Conservation (phyloP, 352 stramenopile species). For the Globisporangium emineosum region DNA sequence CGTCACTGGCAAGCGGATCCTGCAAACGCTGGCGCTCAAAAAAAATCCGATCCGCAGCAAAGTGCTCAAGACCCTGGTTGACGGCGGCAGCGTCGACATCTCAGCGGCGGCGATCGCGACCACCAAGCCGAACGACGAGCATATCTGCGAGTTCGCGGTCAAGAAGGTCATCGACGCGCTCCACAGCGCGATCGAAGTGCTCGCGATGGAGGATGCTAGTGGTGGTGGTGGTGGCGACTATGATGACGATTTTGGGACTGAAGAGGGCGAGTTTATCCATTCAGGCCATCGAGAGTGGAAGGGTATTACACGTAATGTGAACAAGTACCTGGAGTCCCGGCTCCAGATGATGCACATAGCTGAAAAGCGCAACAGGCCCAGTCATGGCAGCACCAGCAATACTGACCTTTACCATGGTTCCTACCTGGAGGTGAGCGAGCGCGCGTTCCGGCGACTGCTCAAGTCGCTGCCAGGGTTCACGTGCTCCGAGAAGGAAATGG, state of each 20-base stretch:
- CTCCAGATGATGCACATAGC: slow-evolving; percentile 22
- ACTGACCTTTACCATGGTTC: neutral
- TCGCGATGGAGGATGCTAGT: slow-evolving; percentile 6
- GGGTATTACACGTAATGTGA: slow-evolving; percentile 40
- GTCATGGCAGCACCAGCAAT: neutral
- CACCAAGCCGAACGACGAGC: slow-evolving; percentile 21
- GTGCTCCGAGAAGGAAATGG: slow-evolving; percentile 35
- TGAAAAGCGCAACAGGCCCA: neutral
- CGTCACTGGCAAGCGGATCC: slow-evolving; percentile 14
- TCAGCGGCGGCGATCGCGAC: neutral
- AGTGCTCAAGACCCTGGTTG: slow-evolving; percentile 34
- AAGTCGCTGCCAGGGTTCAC: slow-evolving; percentile 31
- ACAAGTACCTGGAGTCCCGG: slow-evolving; percentile 37
- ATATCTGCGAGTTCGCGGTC: slow-evolving; percentile 41
- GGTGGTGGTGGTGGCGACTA: neutral
- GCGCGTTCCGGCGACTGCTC: slow-evolving; percentile 39
- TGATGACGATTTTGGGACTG: slow-evolving; percentile 10
- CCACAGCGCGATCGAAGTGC: slow-evolving; percentile 21
- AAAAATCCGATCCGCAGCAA: slow-evolving; percentile 41
- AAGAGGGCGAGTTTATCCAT: neutral
- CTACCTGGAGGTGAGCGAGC: slow-evolving; percentile 25
- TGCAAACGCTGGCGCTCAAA: slow-evolving; percentile 43
- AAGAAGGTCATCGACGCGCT: slow-evolving; percentile 53
- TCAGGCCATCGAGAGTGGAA: slow-evolving; percentile 30
- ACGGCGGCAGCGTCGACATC: slow-evolving; percentile 23